Evolutionary conservation across 345 rosid species (phyloP).

Genomic region (Populus deltoides): DNA sequence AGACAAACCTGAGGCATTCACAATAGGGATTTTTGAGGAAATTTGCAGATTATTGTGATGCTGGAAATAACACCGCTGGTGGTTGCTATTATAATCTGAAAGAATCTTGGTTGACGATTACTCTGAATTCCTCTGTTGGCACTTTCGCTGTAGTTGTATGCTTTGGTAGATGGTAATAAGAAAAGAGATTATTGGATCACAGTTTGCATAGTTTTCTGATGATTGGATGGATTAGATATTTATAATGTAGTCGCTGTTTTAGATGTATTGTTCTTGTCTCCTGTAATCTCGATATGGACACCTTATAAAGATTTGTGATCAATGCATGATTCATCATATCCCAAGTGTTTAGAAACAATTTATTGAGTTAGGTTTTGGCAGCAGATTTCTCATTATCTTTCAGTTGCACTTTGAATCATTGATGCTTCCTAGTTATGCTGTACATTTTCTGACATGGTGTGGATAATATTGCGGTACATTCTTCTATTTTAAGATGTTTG

Average conservation of each 20-base stretch:
- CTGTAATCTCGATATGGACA: neutral
- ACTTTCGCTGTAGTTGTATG: neutral
- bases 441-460: neutral
- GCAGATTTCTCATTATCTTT: neutral
- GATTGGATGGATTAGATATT: neutral
- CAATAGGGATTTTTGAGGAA: neutral
- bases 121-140: neutral
- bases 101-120: neutral
- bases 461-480: neutral
- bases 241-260: neutral
- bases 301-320: neutral
- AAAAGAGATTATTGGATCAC: neutral
- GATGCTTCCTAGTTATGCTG: neutral
- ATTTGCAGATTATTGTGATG: neutral
- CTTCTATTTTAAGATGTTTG: constrained; percentile 1
- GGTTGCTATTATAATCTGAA: neutral
- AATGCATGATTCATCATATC: neutral
- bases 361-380: neutral
- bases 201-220: neutral
- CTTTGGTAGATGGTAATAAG: neutral
- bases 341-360: neutral
- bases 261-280: neutral
- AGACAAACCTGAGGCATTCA: neutral
- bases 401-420: neutral
- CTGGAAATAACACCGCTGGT: neutral